A percentile compares a stretch with the other conserved stretches of the same genome.
Conservation (phyloP, 177 flowering plant genomes). For the Tripterygium wilfordii region DNA sequence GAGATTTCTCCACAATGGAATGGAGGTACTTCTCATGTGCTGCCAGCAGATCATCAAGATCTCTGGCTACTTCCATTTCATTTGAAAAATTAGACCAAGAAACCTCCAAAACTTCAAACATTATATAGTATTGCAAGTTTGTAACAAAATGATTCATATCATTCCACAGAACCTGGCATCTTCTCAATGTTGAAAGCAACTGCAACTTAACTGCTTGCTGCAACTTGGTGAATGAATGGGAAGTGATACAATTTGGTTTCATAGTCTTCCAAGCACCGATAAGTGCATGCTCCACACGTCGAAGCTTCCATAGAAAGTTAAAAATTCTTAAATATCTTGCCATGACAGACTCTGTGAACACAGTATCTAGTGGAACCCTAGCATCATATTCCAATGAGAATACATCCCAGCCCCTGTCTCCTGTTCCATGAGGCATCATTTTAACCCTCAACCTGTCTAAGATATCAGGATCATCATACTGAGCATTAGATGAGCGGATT, state of each 20-base stretch:
- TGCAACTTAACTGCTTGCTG: constrained; percentile 56
- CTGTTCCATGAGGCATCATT: constrained; percentile 92
- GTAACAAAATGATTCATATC: constrained; percentile 98
- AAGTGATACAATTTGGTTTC: constrained; percentile 91
- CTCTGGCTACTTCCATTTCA: constrained; percentile 88
- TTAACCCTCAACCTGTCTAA: constrained; percentile 90
- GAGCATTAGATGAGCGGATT: constrained; percentile 92
- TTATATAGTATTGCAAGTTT: constrained; percentile 94
- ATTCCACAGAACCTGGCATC: constrained; percentile 96
- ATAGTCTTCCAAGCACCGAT: constrained; percentile 94
- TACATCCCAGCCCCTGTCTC: constrained; percentile 99
- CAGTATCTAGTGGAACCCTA: constrained; percentile 81
- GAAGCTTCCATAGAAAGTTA: constrained; percentile 96
- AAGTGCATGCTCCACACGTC: constrained; percentile 95
- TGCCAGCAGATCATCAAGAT: constrained; percentile 89
- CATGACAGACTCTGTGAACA: constrained; percentile 94
- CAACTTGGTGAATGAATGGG: constrained; percentile 57
- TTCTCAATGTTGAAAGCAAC: constrained; percentile 64
- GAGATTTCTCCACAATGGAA: constrained; percentile 91
- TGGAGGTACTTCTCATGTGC: constrained; percentile 95
- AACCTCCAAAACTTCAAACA: constrained; percentile 99
- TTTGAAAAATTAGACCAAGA: constrained; percentile 88
- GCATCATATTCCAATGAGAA: constrained; percentile 96
- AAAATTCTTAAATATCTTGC: constrained; percentile 79
- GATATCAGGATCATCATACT: constrained; percentile 89